Conservation (phyloP, 768 basidiomycete species). For the Terana coerulea region DNA sequence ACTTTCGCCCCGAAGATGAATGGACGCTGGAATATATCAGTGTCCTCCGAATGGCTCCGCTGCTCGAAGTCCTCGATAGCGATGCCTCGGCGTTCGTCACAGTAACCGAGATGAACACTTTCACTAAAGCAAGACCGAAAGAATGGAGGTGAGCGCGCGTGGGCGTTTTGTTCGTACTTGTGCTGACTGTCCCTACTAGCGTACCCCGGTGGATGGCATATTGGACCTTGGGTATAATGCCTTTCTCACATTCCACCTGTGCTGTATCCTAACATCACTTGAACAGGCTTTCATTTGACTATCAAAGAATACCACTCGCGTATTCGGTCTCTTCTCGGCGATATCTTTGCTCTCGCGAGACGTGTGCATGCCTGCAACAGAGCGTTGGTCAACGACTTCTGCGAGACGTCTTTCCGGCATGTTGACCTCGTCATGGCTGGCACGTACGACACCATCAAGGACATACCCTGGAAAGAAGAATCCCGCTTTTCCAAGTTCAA, state of each 20-base stretch:
- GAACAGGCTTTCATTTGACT: slow-evolving; percentile 16
- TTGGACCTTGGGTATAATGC: slow-evolving; percentile 17
- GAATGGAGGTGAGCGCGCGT: slow-evolving; percentile 16
- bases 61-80: slow-evolving; percentile 23
- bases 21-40: slow-evolving; percentile 24
- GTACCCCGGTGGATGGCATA: slow-evolving; percentile 19
- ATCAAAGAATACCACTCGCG: slow-evolving; percentile 16
- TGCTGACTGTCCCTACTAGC: neutral
- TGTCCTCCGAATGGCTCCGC: slow-evolving; percentile 13
- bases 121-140: slow-evolving; percentile 16
- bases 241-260: neutral
- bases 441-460: slow-evolving; percentile 1
- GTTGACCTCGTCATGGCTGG: slow-evolving; percentile 15
- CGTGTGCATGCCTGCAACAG: slow-evolving; percentile 4
- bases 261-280: neutral
- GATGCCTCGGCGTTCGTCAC: slow-evolving; percentile 20
- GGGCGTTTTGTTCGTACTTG: neutral
- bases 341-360: slow-evolving; percentile 3
- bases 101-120: slow-evolving; percentile 21
- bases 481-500: slow-evolving; percentile 14
- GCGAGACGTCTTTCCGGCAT: neutral
- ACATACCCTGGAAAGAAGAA: slow-evolving; percentile 10
- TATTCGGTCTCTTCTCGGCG: slow-evolving; percentile 11
- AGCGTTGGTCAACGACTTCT: neutral
- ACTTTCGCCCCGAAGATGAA: slow-evolving; percentile 13